These are phyloP conservation scores for Phaeosphaeriaceae sp. DNA, from an alignment of 2,329 filamentous ascomycete species.

Conservation along the genomic window DNA sequence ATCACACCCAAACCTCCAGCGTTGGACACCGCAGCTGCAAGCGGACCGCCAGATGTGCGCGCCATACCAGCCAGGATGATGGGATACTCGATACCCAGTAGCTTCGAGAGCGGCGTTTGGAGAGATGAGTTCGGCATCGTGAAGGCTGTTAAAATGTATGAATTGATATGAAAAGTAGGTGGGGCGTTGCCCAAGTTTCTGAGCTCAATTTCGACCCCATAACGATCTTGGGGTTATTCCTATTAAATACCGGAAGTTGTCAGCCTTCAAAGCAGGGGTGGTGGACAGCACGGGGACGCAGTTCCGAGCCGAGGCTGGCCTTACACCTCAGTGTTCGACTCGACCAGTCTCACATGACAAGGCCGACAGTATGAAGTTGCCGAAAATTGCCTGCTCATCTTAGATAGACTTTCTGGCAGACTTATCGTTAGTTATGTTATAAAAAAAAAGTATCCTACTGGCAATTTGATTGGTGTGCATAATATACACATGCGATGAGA, in stretches of 20 bases:
- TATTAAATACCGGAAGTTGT: constrained; percentile 34
- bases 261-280: constrained; percentile 19
- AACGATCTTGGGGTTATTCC: constrained; percentile 26
- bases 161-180: background rate
- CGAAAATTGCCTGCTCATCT: constrained; percentile 17
- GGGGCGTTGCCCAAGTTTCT: constrained; percentile 2
- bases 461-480: background rate
- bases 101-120: constrained; percentile 51
- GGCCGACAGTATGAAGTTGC: constrained; percentile 5
- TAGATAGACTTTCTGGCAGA: background rate
- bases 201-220: constrained; percentile 15
- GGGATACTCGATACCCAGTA: constrained; percentile 85
- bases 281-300: constrained; percentile 23
- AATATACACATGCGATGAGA: background rate
- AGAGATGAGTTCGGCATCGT: constrained; percentile 43
- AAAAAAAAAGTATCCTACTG: background rate
- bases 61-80: constrained; percentile 96
- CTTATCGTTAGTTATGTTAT: too few species aligned
- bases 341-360: constrained; percentile 13
- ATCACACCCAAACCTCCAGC: constrained; percentile 78
- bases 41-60: constrained; percentile 62
- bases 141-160: constrained; percentile 9
- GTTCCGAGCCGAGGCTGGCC: constrained; percentile 26
- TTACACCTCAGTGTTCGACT: constrained; percentile 15
- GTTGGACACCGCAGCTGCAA: constrained; percentile 65